Evolutionary conservation across 2,329 filamentous ascomycete genomes (phyloP), one percentile per base, ranked within the genome.

Genomic region (Chaetothyriales sp.): DNA sequence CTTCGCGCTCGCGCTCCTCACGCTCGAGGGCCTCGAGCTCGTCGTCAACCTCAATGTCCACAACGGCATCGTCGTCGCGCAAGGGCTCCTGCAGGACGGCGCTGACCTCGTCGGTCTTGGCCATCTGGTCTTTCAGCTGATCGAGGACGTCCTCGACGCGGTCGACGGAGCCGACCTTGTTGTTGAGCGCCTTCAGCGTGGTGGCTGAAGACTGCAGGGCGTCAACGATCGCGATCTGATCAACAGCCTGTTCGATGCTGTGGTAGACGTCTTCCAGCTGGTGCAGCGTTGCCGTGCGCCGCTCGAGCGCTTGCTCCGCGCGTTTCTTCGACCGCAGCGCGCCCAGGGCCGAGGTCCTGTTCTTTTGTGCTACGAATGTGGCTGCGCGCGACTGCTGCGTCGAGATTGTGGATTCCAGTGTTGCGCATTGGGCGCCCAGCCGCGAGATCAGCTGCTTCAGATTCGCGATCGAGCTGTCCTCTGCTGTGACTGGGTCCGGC

Each of bases 11-110:
- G 62, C 77, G 75, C 61, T 71, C 70, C 57, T 78, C 73, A 32
- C 64, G 70, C 67, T 89, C 81, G 69, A 98, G 70, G 2, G 75
- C 81, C 58, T 84, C 83, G 46, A 96, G 74, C 69, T 95, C 90
- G 53, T 90, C 84, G 59, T 95, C 88, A 50, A 96, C 79, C 64
- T 93, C 89, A 18, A 63, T 75, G 62, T 95, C 89, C 64, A 95
- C 86, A 28, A 94, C 72, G 55, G 68, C 70, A 10, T 69, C 73
- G 44, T 62, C 59, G 10, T 69, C 73, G 43, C 62, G 58, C 3
- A 63, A 62, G 5, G 68, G 66, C 57, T 92, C 86, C 49, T 81
- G 80, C 55, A 96, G 76, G 43, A 90, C 81, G 50, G 76, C 78
- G 25, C 80, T 79, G 19, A 96, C 78, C 68, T 96, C 90, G 62